Base-by-base conservation (phyloP, 2,329 filamentous ascomycete genomes). In the Amauroascus niger region DNA sequence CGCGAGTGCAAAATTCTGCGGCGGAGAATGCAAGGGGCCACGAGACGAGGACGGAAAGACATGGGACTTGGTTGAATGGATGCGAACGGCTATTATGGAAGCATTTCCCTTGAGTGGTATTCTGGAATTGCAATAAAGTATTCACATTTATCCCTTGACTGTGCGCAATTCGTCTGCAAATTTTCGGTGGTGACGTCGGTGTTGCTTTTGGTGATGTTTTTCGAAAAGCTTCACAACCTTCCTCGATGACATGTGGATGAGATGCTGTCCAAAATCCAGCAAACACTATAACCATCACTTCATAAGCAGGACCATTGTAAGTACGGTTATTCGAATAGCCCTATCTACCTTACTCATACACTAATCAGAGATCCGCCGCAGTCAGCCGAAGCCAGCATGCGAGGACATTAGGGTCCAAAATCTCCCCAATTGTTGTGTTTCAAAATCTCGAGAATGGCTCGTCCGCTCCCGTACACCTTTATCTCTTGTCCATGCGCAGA, bases 1-100 rank as follows among this genome's bases (percentile, higher is more conserved):
- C 86, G 64, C 30, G 54, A 49, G 57, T 53, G 53, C 50, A 49
- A 20, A 5, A 30, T 53, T 16, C 54, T 24, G 14, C 60, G 61
- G 48, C 59, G 59, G 18, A 60, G 58, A 6, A 63, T 55, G 20
- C 54, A 55, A 33, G 33, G 39, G 30, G 56, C 45, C 6, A 54
- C 56, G 32, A 60, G 39, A 28, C 60, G 43, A 30, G 58, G 54
- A 37, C 61, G 58, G 35, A 64, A 57, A 55, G 62, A 63, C 64
- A 67, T 67, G 49, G 26, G 45, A 50, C 51, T 52, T 28, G 14
- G 39, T 14, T 39, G 9, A 30, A 30, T 30, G 5, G 4, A 9
- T 30, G 26, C 30, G 13, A 22, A 32, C 5, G n/a, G 40, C 51
- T 39, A 1, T 14, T 37, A 50, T 41, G 14, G 13, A 30, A 26